phyloP scores from a whole-genome alignment of 352 stramenopile species.

The Blastocystis sp. region DNA sequence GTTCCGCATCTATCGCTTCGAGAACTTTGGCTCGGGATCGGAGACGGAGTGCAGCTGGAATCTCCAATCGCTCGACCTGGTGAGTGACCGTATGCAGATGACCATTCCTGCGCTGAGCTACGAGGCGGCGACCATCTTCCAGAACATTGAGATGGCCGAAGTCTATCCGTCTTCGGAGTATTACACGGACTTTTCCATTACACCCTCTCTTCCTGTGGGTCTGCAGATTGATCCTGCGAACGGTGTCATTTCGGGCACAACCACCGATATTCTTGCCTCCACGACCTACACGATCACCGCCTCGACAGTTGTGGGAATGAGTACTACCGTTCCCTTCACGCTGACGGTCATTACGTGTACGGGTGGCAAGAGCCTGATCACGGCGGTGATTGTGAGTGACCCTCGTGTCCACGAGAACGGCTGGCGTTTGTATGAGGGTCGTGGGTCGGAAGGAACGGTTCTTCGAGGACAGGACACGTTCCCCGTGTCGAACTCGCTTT shows the following conservation, averaged over 20 bases:
- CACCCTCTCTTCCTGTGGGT: background rate
- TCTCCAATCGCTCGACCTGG: background rate
- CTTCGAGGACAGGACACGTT: background rate
- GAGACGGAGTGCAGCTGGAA: background rate
- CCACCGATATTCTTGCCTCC: background rate
- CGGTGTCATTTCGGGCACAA: slow-evolving; percentile 21
- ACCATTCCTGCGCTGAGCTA: background rate
- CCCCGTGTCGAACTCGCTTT: background rate
- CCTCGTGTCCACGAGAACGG: background rate
- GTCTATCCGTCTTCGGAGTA: slow-evolving; percentile 9
- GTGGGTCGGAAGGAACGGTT: background rate
- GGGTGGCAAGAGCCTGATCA: background rate
- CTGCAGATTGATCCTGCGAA: background rate
- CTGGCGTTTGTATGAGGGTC: background rate
- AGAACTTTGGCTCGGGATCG: background rate
- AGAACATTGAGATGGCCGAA: slow-evolving; percentile 33
- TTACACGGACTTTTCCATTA: background rate
- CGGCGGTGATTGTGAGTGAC: background rate
- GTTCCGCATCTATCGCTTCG: background rate
- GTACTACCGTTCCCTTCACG: background rate
- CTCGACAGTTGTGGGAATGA: background rate
- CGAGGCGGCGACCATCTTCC: background rate
- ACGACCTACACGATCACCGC: slow-evolving; percentile 10
- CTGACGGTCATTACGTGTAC: background rate
- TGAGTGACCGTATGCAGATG: background rate